phyloP scores from a whole-genome alignment of 768 basidiomycete genomes.

The Leccinellum rugosiceps region DNA sequence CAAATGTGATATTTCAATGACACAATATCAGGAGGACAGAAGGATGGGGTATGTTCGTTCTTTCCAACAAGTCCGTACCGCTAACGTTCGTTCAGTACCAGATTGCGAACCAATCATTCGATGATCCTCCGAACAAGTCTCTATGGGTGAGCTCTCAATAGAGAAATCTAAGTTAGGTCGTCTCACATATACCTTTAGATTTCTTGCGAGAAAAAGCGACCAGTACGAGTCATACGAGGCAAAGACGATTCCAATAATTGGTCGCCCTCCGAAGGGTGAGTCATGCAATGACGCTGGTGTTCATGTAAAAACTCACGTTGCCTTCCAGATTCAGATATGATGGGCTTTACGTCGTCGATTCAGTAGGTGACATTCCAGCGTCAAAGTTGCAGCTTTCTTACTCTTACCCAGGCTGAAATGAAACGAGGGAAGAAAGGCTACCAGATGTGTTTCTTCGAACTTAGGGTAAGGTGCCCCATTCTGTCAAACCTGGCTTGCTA shows the following conservation, averaged over 20 bases:
- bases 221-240: conserved; percentile 40
- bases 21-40: conserved; percentile 23
- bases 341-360: conserved; percentile 29
- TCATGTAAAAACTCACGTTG: not conserved
- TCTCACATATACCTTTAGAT: conserved; percentile 19
- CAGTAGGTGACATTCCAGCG: conserved; percentile 9
- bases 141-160: conserved; percentile 11
- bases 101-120: conserved; percentile 22
- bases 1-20: not conserved
- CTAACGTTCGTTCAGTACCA: conserved; percentile 19
- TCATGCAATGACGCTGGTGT: not conserved
- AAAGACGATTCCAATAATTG: conserved; percentile 12
- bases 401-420: conserved; percentile 14
- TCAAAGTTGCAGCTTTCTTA: conserved; percentile 2
- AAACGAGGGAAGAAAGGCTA: conserved; percentile 17
- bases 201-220: conserved; percentile 27
- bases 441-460: conserved; percentile 30
- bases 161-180: not conserved
- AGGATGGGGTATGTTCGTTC: conserved; percentile 12
- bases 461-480: conserved; percentile 16
- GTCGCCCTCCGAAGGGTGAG: conserved; percentile 25
- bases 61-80: not conserved
- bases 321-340: conserved; percentile 31
- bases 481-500: not conserved
- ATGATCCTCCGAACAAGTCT: conserved; percentile 18